phyloP scores from a whole-genome alignment of 305 asterid genomes.

The Rubia tinctorum region DNA sequence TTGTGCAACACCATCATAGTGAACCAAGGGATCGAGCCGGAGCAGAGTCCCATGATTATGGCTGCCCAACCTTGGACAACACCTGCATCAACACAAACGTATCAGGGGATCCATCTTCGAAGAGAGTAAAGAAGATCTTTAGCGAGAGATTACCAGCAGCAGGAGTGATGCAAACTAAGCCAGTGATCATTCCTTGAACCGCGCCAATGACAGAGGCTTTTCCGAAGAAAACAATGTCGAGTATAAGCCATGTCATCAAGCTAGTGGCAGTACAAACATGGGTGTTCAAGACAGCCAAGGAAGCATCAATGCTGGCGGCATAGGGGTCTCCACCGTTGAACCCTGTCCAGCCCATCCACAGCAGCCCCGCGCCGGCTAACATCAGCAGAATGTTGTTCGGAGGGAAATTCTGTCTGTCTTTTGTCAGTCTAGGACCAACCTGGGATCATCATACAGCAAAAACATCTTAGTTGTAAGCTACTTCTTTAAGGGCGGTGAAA shows the following conservation, averaged over 20 bases:
- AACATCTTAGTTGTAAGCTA: background rate
- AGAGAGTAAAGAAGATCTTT: slow-evolving; percentile 14
- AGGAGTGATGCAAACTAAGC: slow-evolving; percentile 66
- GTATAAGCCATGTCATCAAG: slow-evolving; percentile 45
- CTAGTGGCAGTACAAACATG: slow-evolving; percentile 65
- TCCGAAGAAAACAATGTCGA: slow-evolving; percentile 49
- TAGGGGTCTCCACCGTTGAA: slow-evolving; percentile 76
- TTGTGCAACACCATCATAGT: slow-evolving; percentile 79
- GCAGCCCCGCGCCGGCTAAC: slow-evolving; percentile 57
- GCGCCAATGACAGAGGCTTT: slow-evolving; percentile 63
- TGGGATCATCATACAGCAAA: background rate
- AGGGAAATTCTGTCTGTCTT: slow-evolving; percentile 56
- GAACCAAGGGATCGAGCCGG: slow-evolving; percentile 69
- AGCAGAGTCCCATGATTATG: slow-evolving; percentile 60
- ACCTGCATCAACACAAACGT: slow-evolving; percentile 23
- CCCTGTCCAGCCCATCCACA: slow-evolving; percentile 72
- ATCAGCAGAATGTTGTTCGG: slow-evolving; percentile 55
- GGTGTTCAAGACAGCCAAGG: slow-evolving; percentile 60
- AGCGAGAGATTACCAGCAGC: slow-evolving; percentile 47
- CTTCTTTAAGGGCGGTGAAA: background rate
- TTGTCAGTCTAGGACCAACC: slow-evolving; percentile 58
- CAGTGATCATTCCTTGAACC: slow-evolving; percentile 70
- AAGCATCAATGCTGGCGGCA: slow-evolving; percentile 44
- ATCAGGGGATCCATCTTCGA: no score
- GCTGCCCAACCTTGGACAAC: slow-evolving; percentile 80